Conservation (phyloP, 495 filamentous ascomycete genomes). For the Penicillium crystallinum region DNA sequence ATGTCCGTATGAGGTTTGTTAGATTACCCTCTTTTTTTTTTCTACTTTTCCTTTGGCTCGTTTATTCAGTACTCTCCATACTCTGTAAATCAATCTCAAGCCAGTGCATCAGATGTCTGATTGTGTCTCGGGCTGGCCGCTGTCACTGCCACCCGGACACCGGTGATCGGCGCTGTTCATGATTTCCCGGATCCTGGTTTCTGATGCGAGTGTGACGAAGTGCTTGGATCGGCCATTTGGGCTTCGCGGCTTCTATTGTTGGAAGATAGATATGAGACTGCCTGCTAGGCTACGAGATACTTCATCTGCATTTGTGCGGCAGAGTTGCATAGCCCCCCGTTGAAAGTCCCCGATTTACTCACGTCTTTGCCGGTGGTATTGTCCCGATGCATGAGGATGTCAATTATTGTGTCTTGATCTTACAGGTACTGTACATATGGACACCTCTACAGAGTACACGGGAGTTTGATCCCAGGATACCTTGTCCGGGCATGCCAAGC, state of each 20-base stretch:
- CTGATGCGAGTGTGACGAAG: neutral
- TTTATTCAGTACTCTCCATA: neutral
- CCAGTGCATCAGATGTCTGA: too few relatives aligned
- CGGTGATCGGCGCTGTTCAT: neutral
- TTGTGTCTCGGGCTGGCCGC: neutral
- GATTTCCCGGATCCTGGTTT: neutral
- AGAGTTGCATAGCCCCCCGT: constrained; percentile 8
- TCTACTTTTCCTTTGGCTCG: constrained; percentile 1
- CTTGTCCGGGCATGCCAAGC: constrained; percentile 3
- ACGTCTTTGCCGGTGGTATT: neutral
- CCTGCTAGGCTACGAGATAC: constrained; percentile 6
- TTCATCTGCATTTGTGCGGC: neutral
- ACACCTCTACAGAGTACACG: too few relatives aligned
- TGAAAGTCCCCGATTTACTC: neutral
- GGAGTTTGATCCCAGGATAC: neutral
- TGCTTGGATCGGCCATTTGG: too few relatives aligned
- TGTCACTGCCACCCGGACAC: constrained; percentile 5
- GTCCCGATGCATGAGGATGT: neutral
- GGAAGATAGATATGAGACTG: constrained; percentile 1
- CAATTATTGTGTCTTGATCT: neutral
- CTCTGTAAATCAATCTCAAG: too few relatives aligned
- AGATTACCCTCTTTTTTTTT: too few relatives aligned
- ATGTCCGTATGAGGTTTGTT: too few relatives aligned
- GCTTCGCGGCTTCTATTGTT: neutral
- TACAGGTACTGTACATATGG: neutral